phyloP scores from a whole-genome alignment of 192 early-diverging fungal species.

The Chytriomyces hyalinus region DNA sequence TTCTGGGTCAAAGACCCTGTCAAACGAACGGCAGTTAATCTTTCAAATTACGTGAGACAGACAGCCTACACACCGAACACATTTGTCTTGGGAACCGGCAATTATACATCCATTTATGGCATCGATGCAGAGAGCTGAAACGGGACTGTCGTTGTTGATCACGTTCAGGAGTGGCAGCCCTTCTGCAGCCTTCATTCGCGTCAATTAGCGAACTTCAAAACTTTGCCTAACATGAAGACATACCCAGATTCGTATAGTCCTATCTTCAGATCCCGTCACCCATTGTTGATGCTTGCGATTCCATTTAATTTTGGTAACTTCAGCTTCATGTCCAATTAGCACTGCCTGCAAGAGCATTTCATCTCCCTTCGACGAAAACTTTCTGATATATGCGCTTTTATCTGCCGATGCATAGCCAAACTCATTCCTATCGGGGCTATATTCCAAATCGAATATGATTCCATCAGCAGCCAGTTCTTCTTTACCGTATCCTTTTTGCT shows the following conservation, averaged over 20 bases:
- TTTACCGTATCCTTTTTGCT: conserved; percentile 34
- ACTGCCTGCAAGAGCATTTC: conserved; percentile 61
- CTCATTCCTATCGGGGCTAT: conserved; percentile 58
- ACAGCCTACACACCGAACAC: conserved; percentile 27
- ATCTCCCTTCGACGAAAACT: conserved; percentile 56
- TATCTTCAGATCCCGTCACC: conserved; percentile 68
- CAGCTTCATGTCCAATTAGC: conserved; percentile 66
- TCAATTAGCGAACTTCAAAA: conserved; percentile 13
- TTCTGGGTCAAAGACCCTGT: conserved; percentile 60
- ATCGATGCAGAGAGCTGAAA: conserved; percentile 63
- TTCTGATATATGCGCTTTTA: conserved; percentile 58
- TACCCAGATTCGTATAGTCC: conserved; percentile 64
- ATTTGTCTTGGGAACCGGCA: conserved; percentile 59
- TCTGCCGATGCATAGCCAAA: conserved; percentile 61
- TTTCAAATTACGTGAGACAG: too few species aligned
- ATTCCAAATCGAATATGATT: conserved; percentile 60
- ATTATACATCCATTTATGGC: conserved; percentile 58
- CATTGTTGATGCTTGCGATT: conserved; percentile 49
- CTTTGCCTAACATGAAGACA: not conserved
- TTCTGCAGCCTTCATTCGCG: conserved; percentile 43
- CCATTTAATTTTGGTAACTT: conserved; percentile 67
- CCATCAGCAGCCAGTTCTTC: conserved; percentile 68
- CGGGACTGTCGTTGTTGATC: conserved; percentile 64
- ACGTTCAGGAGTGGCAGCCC: conserved; percentile 59
- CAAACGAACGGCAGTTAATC: too few species aligned